Evolutionary conservation across 78 protist species (phyloP), one percentile per base, ranked within the genome.

Genomic region (Fonticula alba): DNA sequence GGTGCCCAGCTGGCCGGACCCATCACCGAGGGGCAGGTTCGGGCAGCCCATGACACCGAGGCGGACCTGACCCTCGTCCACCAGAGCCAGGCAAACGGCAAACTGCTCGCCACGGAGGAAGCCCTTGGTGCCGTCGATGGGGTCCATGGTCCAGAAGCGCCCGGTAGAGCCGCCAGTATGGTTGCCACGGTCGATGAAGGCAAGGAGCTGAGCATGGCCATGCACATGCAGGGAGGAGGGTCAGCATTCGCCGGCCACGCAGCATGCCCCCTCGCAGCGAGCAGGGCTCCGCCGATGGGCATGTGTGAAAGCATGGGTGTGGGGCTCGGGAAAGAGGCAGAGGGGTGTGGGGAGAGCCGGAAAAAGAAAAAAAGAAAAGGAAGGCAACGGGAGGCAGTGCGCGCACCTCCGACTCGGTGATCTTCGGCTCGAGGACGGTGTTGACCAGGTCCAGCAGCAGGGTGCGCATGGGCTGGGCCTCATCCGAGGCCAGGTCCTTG

Each of bases 61-160:
- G 24, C 2, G n/a, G 49, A 56, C 62, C 62, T 32, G 15, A 40
- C 62, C 62, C 24, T 2, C 62, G 13, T 32, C 62, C 24, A 56
- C 19, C 24, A 56, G 62, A 1, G 32, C 62, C 24, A 56, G 62
- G 41, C 32, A 11, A 14, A 56, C 40, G 26, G 62, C 62, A n/a
- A 32, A 56, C 62, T 56, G 62, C 17, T 56, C 62, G 17, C 62
- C 62, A 40, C 62, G 62, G 29, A 56, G 36, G 62, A 56, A 56
- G 40, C 62, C 62, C 40, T 32, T 33, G 24, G 62, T 32, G 62
- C 62, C 62, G 40, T 56, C 62, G 24, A 56, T 33, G 40, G 62
- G 62, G 41, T 56, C 62, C 31, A 56, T 36, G 29, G 13, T 40
- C 62, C 62, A 56, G 62, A 13, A 13, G 62, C 36, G 41, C 7